Evolutionary conservation across 2,329 filamentous ascomycete genomes (phyloP).

Genomic region (Aspergillus glaucus): DNA sequence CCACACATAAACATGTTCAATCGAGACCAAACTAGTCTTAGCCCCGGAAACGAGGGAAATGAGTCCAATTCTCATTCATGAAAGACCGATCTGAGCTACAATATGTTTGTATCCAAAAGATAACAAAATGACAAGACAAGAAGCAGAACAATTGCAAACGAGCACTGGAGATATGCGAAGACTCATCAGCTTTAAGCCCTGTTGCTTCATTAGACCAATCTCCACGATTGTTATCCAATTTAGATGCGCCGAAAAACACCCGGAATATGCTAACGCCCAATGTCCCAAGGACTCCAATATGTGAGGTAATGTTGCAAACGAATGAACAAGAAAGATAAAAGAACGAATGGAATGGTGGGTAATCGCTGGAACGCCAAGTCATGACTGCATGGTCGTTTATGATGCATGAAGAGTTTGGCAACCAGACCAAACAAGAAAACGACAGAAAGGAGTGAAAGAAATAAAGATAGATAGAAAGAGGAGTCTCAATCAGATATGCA

Average conservation of each 20-base stretch:
- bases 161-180: slow-evolving; percentile 4
- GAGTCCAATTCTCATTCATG: slow-evolving; percentile 8
- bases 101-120: slow-evolving; percentile 7
- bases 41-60: neutral
- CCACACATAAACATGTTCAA: too few species aligned
- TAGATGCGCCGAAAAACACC: slow-evolving; percentile 18
- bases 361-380: slow-evolving; percentile 16
- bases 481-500: neutral
- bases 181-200: slow-evolving; percentile 12
- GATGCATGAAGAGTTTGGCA: neutral
- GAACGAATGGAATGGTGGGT: neutral
- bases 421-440: slow-evolving; percentile 5
- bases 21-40: too few species aligned
- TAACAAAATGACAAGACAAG: slow-evolving; percentile 1
- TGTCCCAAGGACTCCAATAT: slow-evolving; percentile 7
- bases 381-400: slow-evolving; percentile 10
- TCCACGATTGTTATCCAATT: slow-evolving; percentile 12
- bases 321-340: slow-evolving; percentile 7
- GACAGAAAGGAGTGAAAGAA: slow-evolving; percentile 9
- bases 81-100: slow-evolving; percentile 6
- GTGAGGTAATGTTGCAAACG: slow-evolving; percentile 8
- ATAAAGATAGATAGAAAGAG: neutral
- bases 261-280: slow-evolving; percentile 11
- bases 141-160: neutral
- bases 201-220: slow-evolving; percentile 22